A percentile compares a stretch with the other conserved stretches of the same genome.
These are phyloP conservation scores for Cladosporium velox DNA, from an alignment of 2,329 filamentous ascomycete species.

Conservation along the genomic window DNA sequence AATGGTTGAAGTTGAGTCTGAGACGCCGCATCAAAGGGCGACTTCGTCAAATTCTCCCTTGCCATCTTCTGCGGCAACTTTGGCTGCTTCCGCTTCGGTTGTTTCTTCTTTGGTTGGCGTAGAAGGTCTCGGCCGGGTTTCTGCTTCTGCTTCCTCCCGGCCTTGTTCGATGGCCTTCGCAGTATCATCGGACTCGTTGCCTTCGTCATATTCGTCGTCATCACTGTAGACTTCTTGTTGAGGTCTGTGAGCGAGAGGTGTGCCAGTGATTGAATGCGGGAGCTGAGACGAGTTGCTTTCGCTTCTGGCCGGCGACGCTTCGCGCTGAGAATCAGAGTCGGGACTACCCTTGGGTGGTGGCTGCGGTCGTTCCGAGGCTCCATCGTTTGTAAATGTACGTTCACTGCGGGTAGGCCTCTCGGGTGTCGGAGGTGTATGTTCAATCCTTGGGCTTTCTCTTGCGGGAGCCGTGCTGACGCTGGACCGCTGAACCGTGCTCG, in stretches of 20 bases:
- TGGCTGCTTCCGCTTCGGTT: slow-evolving; percentile 17
- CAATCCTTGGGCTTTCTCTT: slow-evolving; percentile 48
- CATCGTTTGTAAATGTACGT: slow-evolving; percentile 19
- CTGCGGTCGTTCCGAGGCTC: slow-evolving; percentile 28
- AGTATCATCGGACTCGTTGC: slow-evolving; percentile 30
- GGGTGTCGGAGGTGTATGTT: slow-evolving; percentile 55
- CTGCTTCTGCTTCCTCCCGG: slow-evolving; percentile 22
- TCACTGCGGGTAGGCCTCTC: slow-evolving; percentile 38
- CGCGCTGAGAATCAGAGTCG: slow-evolving; percentile 23
- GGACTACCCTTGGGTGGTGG: slow-evolving; percentile 33
- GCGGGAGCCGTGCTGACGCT: slow-evolving; percentile 35
- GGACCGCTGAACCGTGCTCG: slow-evolving; percentile 36
- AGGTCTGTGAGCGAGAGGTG: slow-evolving; percentile 20
- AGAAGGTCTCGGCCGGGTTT: slow-evolving; percentile 18
- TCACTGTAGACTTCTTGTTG: slow-evolving; percentile 21
- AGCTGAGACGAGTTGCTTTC: slow-evolving; percentile 26
- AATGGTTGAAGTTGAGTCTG: neutral
- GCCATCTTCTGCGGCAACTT: slow-evolving; percentile 25
- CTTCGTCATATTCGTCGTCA: slow-evolving; percentile 24
- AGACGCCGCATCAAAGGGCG: slow-evolving; percentile 18
- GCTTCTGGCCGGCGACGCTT: slow-evolving; percentile 28
- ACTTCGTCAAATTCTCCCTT: slow-evolving; percentile 35
- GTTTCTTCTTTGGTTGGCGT: slow-evolving; percentile 26
- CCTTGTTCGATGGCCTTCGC: slow-evolving; percentile 31
- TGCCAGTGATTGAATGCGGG: slow-evolving; percentile 7